Evolutionary conservation across 805 yeast genomes (phyloP), one percentile per base, ranked within the genome.

Genomic region (Saccharomycopsis schoenii): DNA sequence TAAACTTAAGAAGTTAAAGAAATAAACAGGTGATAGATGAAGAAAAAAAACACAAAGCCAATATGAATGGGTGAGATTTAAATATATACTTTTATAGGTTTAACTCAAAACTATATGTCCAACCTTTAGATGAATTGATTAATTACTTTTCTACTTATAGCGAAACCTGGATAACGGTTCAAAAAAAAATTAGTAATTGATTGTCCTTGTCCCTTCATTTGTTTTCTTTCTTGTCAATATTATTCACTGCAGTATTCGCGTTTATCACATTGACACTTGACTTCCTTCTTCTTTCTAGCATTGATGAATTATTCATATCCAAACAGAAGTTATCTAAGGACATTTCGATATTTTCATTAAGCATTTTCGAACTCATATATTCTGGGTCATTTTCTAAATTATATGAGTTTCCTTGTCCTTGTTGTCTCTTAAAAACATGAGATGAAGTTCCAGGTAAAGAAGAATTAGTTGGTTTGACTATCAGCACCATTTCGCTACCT

Each of bases 201-300:
- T 2, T 41, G 47, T n/a, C 21, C 19, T 41, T 41, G 21, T 41
- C 24, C 17, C 50, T 17, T 17, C 25, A 17, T 3, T 17, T 19
- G 9, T 21, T 6, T 6, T 42, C 50, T 42, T 42, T n/a, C 14
- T n/a, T 47, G 10, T 21, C n/a, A 47, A 24, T 21, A 47, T 21
- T 15, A 24, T 47, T 24, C 15, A 47, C 29, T 47, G 52, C 34
- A 47, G 34, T 21, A 47, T 47, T 21, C 4, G 52, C 52, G 21
- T 24, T 47, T 24, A 25, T n/a, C 21, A 19, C 29, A 21, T 47
- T 41, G 17, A 34, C 51, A 56, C 36, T 56, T 4, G 58, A 56
- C 17, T 55, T 58, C 50, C 62, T 57, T 47, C 65, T 43, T 55
- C 65, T 40, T 54, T 62, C 59, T 2, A 60, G 25, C 65, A 62